Conservation (phyloP, 2,329 filamentous ascomycete species). For the Ilyonectria sp. region DNA sequence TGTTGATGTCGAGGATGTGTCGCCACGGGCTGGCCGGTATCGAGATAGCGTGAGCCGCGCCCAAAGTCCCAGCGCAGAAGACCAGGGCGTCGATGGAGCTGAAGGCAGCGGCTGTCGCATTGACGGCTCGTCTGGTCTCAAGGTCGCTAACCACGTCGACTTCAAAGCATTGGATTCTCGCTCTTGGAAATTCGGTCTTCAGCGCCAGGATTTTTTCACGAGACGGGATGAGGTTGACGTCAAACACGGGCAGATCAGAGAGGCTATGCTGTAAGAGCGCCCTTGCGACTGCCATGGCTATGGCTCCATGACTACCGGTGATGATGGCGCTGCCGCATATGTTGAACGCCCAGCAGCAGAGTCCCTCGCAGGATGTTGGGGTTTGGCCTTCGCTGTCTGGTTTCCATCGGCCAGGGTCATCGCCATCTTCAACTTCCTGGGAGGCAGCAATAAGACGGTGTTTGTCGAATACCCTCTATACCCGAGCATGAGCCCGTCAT, state of each 20-base stretch:
- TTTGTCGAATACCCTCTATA: too few species aligned
- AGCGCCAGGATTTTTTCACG: not conserved
- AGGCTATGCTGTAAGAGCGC: constrained; percentile 7
- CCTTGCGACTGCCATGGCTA: not conserved
- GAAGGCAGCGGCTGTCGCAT: not conserved
- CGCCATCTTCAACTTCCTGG: too few species aligned
- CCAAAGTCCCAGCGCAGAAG: constrained; percentile 1
- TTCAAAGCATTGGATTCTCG: not conserved
- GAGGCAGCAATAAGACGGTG: too few species aligned
- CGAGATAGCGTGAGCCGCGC: constrained; percentile 69
- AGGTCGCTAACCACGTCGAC: not conserved
- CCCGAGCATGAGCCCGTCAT: too few species aligned
- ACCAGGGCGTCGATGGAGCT: not conserved
- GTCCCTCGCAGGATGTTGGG: not conserved
- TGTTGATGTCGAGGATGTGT: constrained; percentile 79
- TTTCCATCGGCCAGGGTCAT: not conserved
- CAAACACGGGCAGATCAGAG: not conserved
- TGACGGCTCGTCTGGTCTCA: not conserved
- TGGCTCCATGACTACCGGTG: not conserved
- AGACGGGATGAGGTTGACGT: not conserved
- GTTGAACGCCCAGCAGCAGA: not conserved
- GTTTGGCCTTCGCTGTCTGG: not conserved
- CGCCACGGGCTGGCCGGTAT: constrained; percentile 73
- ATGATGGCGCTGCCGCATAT: constrained; percentile 13
- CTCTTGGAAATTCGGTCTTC: not conserved